These are phyloP conservation scores for Jacaranda copaia DNA, from an alignment of 257 asterid species.

Conservation along the genomic window DNA sequence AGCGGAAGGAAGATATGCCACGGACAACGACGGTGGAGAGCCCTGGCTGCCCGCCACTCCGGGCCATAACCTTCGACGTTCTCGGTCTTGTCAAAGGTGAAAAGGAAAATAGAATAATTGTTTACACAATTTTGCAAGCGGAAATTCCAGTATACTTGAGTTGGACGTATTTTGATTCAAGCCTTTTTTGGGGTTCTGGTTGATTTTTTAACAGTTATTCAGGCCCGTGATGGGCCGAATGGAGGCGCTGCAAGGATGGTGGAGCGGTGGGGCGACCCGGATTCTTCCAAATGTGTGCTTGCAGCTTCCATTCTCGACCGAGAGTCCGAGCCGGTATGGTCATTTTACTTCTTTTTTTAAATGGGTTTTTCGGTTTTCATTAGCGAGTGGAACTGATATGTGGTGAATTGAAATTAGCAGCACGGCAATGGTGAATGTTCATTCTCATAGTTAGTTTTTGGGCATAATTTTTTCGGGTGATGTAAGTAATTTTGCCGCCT, in stretches of 20 bases:
- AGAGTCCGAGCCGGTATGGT: slow-evolving; percentile 77
- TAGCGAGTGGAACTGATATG: not conserved
- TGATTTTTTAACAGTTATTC: not conserved
- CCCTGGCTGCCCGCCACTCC: slow-evolving; percentile 85
- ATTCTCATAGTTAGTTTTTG: no score
- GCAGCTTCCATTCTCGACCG: slow-evolving; percentile 74
- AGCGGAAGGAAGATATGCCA: slow-evolving; percentile 57
- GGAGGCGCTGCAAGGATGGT: slow-evolving; percentile 71
- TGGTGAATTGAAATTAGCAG: no score
- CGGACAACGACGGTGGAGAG: slow-evolving; percentile 77
- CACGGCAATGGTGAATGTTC: not conserved
- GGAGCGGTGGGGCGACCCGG: slow-evolving; percentile 92
- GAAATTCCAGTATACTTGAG: slow-evolving; percentile 4
- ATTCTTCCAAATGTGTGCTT: slow-evolving; percentile 68
- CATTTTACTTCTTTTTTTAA: not conserved
- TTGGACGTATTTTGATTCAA: not conserved
- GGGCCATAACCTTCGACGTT: slow-evolving; percentile 78
- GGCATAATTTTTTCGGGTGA: no score
- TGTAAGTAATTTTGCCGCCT: no score
- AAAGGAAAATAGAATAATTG: not conserved
- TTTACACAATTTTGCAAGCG: slow-evolving; percentile 1
- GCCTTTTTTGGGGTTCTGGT: not conserved
- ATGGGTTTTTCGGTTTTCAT: not conserved
- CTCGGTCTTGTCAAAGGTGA: slow-evolving; percentile 92
- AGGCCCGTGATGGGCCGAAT: slow-evolving; percentile 14